Base-by-base conservation (phyloP, 352 stramenopile genomes). In the Globisporangium emineosum region DNA sequence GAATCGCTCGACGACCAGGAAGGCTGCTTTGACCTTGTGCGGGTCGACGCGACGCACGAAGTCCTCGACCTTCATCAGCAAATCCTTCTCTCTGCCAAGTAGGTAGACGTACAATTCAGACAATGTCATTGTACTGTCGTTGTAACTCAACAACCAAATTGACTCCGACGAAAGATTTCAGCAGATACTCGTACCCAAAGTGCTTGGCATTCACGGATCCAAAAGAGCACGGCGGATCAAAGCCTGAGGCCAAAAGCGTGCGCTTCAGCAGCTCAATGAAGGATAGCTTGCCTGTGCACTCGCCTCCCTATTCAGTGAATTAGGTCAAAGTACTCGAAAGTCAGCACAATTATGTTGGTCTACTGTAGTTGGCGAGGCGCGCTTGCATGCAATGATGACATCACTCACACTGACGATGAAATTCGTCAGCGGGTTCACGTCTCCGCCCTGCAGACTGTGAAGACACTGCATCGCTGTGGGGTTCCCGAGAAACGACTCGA, bases 391-490 rank as follows among this genome's bases (percentile, higher is more conserved):
- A n/a, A n/a, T n/a, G n/a, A 49, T 47, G 25, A 27, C 5, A 2
- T 23, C 40, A 42, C 69, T 29, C 52, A 90, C 82, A 19, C 78
- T 86, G 62, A 93, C 77, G 60, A 91, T 76, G 60, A 86, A 86
- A 62, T 93, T 93, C 54, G 72, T 78, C 9, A 71, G 65, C 5
- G 35, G 50, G 2, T 47, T 47, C 32, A 43, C 21, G 13, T 62
- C 27, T 2, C 64, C 64, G 5, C 30, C 10, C 25, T 70, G 27
- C 12, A 84, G 57, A 6, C 23, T 45, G 2, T 59, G 56, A 23
- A 93, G 57, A 5, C 69, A 62, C 10, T 69, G 61, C 0, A 68
- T 52, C 19, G 79, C 81, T 13, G 51, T 35, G 0, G 70, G 59
- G 49, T 91, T 90, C 2, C 79, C 79, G 0, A 93, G 65, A 35